These are phyloP conservation scores for Pyrenula aspistea DNA, from an alignment of 495 filamentous ascomycete genomes.

Conservation along the genomic window DNA sequence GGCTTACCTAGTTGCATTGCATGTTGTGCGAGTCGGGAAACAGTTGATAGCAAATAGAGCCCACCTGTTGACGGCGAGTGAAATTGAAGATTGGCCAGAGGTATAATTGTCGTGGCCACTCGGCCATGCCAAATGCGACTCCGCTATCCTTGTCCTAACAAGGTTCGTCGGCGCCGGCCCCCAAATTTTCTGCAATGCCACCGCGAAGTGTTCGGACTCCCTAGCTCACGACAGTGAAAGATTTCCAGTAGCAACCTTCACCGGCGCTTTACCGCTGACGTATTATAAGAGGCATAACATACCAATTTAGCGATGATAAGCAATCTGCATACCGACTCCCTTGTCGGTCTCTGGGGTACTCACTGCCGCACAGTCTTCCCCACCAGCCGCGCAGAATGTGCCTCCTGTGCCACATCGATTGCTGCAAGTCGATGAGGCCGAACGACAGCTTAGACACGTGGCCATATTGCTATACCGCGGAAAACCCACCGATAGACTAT, in stretches of 20 bases:
- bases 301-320: background rate
- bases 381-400: background rate
- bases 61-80: background rate
- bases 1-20: background rate
- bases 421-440: background rate
- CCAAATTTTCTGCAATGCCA: background rate
- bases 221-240: background rate
- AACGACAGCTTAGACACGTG: background rate
- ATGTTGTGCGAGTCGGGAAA: background rate
- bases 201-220: background rate
- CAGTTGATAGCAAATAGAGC: background rate
- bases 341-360: background rate
- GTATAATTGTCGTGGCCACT: background rate
- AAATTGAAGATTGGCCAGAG: background rate
- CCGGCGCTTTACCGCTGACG: background rate
- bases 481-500: too few species aligned
- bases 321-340: background rate
- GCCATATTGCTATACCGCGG: too few species aligned
- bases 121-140: background rate
- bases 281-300: background rate
- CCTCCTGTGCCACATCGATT: background rate
- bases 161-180: background rate
- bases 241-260: background rate
- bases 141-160: background rate
- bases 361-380: background rate